Conservation (phyloP, 1,139 yeast species). For the Oligophagozyma castellii region DNA sequence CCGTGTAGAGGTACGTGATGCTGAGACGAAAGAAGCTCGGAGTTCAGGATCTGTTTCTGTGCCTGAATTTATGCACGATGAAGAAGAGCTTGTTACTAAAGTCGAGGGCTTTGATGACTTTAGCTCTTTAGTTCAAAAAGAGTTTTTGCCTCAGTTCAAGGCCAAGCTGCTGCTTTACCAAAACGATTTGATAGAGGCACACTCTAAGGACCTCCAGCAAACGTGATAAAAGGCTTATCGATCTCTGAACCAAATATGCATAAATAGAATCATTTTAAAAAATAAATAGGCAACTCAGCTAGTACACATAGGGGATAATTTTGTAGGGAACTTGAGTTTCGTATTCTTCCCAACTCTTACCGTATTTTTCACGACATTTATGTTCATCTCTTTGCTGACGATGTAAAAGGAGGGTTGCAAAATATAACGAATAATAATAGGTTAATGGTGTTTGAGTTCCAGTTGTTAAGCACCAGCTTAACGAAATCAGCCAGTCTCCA, state of each 20-base stretch:
- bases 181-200: slow-evolving; percentile 43
- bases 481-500: slow-evolving; percentile 89
- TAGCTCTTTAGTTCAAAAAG: slow-evolving; percentile 30
- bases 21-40: slow-evolving; percentile 19
- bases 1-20: slow-evolving; percentile 27
- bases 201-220: slow-evolving; percentile 47
- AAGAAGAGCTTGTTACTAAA: slow-evolving; percentile 46
- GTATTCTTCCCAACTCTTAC: slow-evolving; percentile 73
- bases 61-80: slow-evolving; percentile 67
- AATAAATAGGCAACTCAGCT: slow-evolving; percentile 5
- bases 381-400: slow-evolving; percentile 87
- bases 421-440: slow-evolving; percentile 74
- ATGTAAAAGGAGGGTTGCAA: slow-evolving; percentile 69
- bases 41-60: slow-evolving; percentile 31
- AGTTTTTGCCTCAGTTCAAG: slow-evolving; percentile 39
- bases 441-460: slow-evolving; percentile 74
- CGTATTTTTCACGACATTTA: slow-evolving; percentile 78
- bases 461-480: slow-evolving; percentile 88
- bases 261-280: neutral
- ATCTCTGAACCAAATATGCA: slow-evolving; percentile 1
- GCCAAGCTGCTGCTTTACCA: slow-evolving; percentile 44
- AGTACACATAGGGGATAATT: slow-evolving; percentile 80
- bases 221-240: slow-evolving; percentile 4
- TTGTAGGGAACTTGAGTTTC: slow-evolving; percentile 72
- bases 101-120: slow-evolving; percentile 30